phyloP scores from a whole-genome alignment of 768 basidiomycete genomes.

The Phlebiopsis flavidoalba region DNA sequence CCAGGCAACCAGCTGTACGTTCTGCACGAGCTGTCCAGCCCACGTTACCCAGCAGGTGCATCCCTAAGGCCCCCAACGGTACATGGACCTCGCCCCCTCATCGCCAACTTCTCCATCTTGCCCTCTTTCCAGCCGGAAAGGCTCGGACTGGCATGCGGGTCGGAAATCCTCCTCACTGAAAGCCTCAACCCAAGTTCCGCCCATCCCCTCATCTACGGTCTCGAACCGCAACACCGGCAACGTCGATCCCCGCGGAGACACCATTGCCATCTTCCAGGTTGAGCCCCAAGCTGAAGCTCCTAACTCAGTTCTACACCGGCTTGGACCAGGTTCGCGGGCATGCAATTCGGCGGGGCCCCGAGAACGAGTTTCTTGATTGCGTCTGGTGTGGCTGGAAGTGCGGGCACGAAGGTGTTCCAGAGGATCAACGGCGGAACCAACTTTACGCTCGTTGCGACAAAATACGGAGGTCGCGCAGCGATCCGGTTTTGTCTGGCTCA shows the following conservation, averaged over 20 bases:
- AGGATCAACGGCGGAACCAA: constrained; percentile 49
- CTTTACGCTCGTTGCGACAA: constrained; percentile 45
- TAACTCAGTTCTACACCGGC: constrained; percentile 57
- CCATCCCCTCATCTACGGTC: constrained; percentile 52
- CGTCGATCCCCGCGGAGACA: constrained; percentile 49
- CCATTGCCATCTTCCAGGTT: constrained; percentile 58
- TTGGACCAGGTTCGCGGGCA: constrained; percentile 60
- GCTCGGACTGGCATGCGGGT: constrained; percentile 44
- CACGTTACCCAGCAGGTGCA: constrained; percentile 53
- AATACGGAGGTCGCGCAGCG: constrained; percentile 49
- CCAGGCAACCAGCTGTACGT: constrained; percentile 46
- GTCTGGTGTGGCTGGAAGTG: constrained; percentile 45
- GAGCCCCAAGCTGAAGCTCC: constrained; percentile 35
- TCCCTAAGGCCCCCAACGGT: constrained; percentile 46
- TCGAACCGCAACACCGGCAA: constrained; percentile 60
- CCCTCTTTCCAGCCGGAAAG: constrained; percentile 35
- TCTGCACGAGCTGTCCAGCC: constrained; percentile 53
- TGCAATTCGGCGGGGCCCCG: constrained; percentile 49
- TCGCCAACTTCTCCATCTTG: constrained; percentile 46
- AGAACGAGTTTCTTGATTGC: constrained; percentile 53
- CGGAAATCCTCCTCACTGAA: constrained; percentile 60
- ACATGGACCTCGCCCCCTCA: constrained; percentile 45
- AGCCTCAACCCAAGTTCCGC: constrained; percentile 41
- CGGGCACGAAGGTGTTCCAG: constrained; percentile 53
- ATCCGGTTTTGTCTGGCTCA: constrained; percentile 49